Base-by-base conservation (phyloP, 1,284 basidiomycete species). In the Trichosporon sp. region DNA sequence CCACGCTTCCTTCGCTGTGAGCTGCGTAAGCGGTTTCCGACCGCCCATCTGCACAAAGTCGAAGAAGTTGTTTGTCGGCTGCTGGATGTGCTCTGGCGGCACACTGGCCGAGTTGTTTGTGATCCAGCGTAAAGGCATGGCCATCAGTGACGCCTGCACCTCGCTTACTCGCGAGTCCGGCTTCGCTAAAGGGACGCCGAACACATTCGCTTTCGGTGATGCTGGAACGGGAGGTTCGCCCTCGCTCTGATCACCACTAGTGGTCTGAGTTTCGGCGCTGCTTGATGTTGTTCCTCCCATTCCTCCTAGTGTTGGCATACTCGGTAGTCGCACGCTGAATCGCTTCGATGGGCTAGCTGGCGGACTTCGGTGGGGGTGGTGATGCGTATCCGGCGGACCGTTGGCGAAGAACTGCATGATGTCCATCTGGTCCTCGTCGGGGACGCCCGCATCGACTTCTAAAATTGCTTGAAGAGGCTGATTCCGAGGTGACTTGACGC, bases 1-100 rank as follows among this genome's bases (percentile, higher is more conserved):
- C 78, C 79, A 80, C 4, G 82, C 80, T 69, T 83, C 81, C 10
- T 68, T 73, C 0, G 72, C 71, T 0, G 73, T 76, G 32, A 84
- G 69, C 73, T 84, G 75, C 0, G 80, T 80, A 65, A 84, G 70
- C 0, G 81, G 78, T 63, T 78, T 81, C 14, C 76, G 74, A 19
- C 80, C 78, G 32, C 77, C 74, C 77, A 82, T 79, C 65, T 81
- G 78, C 65, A 83, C 81, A 66, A 82, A 81, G 71, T 83, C 82
- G 75, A 81, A 81, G 70, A 83, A 83, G 31, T 65, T 78, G 32
- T 77, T 75, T 0, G 79, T 78, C 2, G 81, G 78, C 64, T 76
- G 76, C 70, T 81, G 79, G 2, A 59, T 40, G 37, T 70, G 69
- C 32, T 74, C 71, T 21, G 51, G 19, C 0, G 69, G 72, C 0